These are phyloP conservation scores for Ceratocystis lukuohia DNA, from an alignment of 2,329 filamentous ascomycete species.

Conservation along the genomic window DNA sequence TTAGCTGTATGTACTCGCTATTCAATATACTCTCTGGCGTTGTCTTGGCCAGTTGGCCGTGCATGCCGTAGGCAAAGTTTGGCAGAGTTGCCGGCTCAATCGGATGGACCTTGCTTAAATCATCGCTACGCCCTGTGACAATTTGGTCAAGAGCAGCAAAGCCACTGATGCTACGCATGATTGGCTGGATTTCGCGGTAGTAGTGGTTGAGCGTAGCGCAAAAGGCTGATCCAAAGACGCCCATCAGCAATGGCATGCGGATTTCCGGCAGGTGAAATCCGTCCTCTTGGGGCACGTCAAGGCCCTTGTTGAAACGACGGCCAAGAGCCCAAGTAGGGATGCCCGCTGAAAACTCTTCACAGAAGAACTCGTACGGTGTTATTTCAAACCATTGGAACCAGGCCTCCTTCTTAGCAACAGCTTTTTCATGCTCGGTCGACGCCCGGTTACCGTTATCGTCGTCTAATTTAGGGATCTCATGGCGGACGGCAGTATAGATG, in stretches of 20 bases:
- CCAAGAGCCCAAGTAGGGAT: conserved; percentile 94
- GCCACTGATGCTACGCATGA: conserved; percentile 61
- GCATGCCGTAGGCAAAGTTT: conserved; percentile 77
- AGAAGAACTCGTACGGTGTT: conserved; percentile 89
- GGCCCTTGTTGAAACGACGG: conserved; percentile 62
- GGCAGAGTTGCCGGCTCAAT: conserved; percentile 85
- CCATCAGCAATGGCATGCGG: conserved; percentile 70
- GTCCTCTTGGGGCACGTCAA: conserved; percentile 47
- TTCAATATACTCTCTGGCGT: conserved; percentile 66
- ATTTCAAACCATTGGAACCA: conserved; percentile 99
- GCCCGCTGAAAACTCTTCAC: conserved; percentile 78
- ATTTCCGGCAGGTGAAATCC: conserved; percentile 68
- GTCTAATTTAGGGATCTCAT: conserved; percentile 63
- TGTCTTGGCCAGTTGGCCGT: conserved; percentile 56
- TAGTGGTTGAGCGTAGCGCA: conserved; percentile 93
- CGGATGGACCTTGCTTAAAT: conserved; percentile 82
- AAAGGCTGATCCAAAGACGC: conserved; percentile 94
- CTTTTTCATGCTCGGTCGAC: conserved; percentile 36
- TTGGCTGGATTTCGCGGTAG: conserved; percentile 80
- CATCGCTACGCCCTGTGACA: conserved; percentile 68
- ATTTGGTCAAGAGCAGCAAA: conserved; percentile 67
- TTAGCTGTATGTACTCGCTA: conserved; percentile 61
- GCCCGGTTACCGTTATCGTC: conserved; percentile 22
- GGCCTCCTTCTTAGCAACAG: conserved; percentile 45
- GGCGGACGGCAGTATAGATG: conserved; percentile 89